Base-by-base conservation (phyloP, 192 early-diverging fungal genomes). In the Coemansia sp. region DNA sequence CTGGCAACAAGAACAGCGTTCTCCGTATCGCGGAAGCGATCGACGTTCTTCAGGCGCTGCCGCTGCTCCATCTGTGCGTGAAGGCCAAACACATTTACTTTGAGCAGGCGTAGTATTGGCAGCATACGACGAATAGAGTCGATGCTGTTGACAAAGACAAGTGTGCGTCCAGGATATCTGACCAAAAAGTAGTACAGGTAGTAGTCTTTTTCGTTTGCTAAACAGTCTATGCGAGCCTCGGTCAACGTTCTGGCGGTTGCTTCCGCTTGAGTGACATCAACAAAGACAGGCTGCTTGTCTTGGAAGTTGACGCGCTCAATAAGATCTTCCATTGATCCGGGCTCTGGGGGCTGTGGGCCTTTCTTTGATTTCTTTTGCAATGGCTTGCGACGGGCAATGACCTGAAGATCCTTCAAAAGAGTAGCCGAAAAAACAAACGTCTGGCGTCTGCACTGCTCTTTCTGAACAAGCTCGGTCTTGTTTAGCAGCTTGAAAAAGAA, bases 11-110 rank as follows among this genome's bases (percentile, higher is more conserved):
- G 83, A 0, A 99, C 88, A 1, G 92, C 90, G 55, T 87, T 84
- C 4, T 77, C 55, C 20, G 88, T 86, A 8, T 86, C 80, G 42
- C 88, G 89, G 83, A 97, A 95, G 70, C 91, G 65, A 46, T 99
- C 96, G 48, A 99, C 75, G 74, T 91, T 95, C 77, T 95, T 95
- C 33, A 99, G 85, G 21, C 96, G 87, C 79, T 95, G 94, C 20
- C 91, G 86, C 82, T 97, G 95, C 77, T 99, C 94, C 92, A 99
- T 94, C 77, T 97, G 92, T 6, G 94, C 93, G 65, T 99, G 96
- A 28, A 99, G 83, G 0, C 88, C 90, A 68, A 94, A 82, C 7
- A 89, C 94, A 23, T 88, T 81, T 8, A 95, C 62, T 2, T 83
- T 61, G 29, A 97, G 79, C 30, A 93, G 73, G 34, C 86, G 87